Base-by-base conservation (phyloP, 371 early-diverging fungal species). In the Batrachochytrium dendrobatidis region DNA sequence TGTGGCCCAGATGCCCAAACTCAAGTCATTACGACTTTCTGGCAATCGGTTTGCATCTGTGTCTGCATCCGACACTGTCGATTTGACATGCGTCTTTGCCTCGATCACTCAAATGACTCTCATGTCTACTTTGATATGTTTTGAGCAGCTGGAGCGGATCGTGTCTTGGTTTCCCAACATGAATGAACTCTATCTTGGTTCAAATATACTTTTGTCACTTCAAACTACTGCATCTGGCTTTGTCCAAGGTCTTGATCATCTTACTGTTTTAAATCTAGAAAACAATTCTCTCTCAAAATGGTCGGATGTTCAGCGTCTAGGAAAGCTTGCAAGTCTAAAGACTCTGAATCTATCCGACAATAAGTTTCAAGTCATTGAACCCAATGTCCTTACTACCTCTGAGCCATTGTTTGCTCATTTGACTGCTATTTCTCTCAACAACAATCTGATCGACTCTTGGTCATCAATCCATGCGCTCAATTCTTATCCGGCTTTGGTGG, bases 211-310 rank as follows among this genome's bases (percentile, higher is more conserved):
- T 24, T 45, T 60, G 3, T 45, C 62, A n/a, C 62, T 83, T 2
- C 39, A 12, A 20, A 34, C 59, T 6, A 28, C 26, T 10, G 60
- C 63, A 5, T 44, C 54, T 3, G 64, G 74, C 1, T 81, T 83
- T 54, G 62, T 50, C 32, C n/a, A n/a, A n/a, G n/a, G n/a, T n/a
- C n/a, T n/a, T n/a, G n/a, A n/a, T n/a, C 68, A 75, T 6, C 62
- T 88, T 39, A 71, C 77, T 55, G 64, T 75, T 17, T 56, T 90
- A 3, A 84, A 88, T 60, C 60, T 90, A 22, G 90, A 90, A 61
- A 66, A 77, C 50, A 90, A 90, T 62, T 22, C 30, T 6, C 61
- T 90, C 8, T 33, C 59, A 4, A 72, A 73, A 30, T 90, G 86
- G 88, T 63, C 61, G 0, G 71, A 82, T 55, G 66, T 89, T 32